Conservation (phyloP, 805 yeast species). For the Yarrowia phangngaensis region DNA sequence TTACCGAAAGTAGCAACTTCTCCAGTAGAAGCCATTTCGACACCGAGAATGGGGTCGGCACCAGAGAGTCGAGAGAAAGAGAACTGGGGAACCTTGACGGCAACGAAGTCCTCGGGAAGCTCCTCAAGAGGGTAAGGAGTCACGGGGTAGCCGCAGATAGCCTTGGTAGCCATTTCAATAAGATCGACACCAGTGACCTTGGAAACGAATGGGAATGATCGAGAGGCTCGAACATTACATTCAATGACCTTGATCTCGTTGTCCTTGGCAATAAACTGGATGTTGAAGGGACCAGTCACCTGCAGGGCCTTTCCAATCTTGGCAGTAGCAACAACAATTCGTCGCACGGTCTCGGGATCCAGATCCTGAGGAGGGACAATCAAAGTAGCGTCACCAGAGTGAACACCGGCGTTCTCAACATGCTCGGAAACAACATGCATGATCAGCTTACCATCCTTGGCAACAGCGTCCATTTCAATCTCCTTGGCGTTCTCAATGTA, state of each 20-base stretch:
- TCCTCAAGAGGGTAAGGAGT: conserved; percentile 86
- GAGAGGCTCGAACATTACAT: conserved; percentile 98
- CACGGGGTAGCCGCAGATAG: conserved; percentile 82
- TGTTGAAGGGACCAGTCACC: conserved; percentile 96
- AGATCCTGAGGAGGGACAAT: conserved; percentile 96
- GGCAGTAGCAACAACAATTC: conserved; percentile 93
- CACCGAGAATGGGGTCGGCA: conserved; percentile 97
- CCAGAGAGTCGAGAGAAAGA: conserved; percentile 96
- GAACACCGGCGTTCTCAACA: conserved; percentile 98
- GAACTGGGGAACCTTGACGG: conserved; percentile 95
- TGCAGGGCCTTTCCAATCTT: conserved; percentile 92
- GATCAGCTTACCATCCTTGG: conserved; percentile 85
- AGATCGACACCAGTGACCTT: conserved; percentile 95
- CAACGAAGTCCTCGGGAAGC: conserved; percentile 90
- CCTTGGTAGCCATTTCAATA: conserved; percentile 96
- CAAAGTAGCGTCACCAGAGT: conserved; percentile 97
- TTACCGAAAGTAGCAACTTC: conserved; percentile 97
- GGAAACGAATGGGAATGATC: conserved; percentile 97
- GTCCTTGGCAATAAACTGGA: conserved; percentile 94
- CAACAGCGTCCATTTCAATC: conserved; percentile 98
- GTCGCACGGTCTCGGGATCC: conserved; percentile 81
- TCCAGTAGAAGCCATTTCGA: conserved; percentile 99
- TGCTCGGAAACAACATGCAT: conserved; percentile 98
- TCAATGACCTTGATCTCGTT: conserved; percentile 96
- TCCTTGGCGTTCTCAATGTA: conserved; percentile 96